Evolutionary conservation across 441 rosid genomes (phyloP), one percentile per base, ranked within the genome.

Genomic region (Iberis amara): DNA sequence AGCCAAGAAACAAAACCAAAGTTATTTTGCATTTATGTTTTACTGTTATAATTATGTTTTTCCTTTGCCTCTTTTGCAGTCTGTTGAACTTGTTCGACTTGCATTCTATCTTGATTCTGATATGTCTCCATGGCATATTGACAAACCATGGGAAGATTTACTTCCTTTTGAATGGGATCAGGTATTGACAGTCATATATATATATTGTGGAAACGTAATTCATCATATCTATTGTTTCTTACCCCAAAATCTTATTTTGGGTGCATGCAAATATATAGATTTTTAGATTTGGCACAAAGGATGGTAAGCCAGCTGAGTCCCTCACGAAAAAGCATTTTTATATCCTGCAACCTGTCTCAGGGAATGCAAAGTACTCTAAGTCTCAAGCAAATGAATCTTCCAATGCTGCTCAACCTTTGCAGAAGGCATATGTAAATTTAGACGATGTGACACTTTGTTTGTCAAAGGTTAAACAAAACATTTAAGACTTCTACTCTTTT

Each of bases 101-200:
- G 99, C 99, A 44, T 41, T 94, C 51, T 94, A 94, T 75, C 79
- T 94, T 65, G 97, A 94, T 76, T 89, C 97, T 49, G 94, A 90
- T 78, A 79, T 87, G 59, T 55, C 79, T 39, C 88, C 97, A 6
- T 94, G 99, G 99, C 73, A 72, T 68, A 65, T 89, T 54, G 76
- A 85, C 69, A 80, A 82, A 72, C 82, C 78, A 53, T 94, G 99
- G 99, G 83, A 77, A 68, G 77, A 80, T 65, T 83, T 94, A 72
- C 82, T 61, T 73, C 99, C 99, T 70, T 68, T 69, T 18, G 95
- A 87, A 75, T 94, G 97, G 99, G 81, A 76, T 66, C 96, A 89
- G 99, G 99, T 89, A 64, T 42, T 50, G 27, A 64, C 26, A 31
- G 21, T 18, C 21, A 18, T 18, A 18, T 18, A 18, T 18, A 44